Evolutionary conservation across 768 basidiomycete genomes (phyloP).

Genomic region (Boletus sensibilis): DNA sequence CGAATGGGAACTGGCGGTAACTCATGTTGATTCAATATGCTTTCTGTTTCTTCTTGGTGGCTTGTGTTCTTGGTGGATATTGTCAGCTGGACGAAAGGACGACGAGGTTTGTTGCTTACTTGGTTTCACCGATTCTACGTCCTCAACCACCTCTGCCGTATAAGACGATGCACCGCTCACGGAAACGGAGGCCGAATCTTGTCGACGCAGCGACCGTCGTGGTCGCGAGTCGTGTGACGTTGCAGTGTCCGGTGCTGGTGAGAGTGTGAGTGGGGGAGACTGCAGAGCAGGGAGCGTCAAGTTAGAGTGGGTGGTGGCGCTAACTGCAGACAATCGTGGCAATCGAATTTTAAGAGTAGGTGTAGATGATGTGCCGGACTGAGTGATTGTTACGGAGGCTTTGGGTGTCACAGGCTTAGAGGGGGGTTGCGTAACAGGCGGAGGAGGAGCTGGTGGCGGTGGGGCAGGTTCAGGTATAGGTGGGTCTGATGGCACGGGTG

Average conservation of each 20-base stretch:
- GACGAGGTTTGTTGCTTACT: conserved; percentile 21
- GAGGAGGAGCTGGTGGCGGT: conserved; percentile 4
- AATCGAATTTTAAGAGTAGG: conserved; percentile 36
- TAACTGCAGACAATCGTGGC: conserved; percentile 33
- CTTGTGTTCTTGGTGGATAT: conserved; percentile 19
- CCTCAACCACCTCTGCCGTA: conserved; percentile 29
- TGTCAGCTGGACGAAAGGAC: background rate
- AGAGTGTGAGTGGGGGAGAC: conserved; percentile 20
- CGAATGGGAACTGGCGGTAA: background rate
- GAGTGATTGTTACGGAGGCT: conserved; percentile 36
- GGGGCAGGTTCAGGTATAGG: conserved; percentile 20
- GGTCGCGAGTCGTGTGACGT: conserved; percentile 26
- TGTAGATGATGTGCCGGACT: conserved; percentile 31
- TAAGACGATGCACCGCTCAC: conserved; percentile 34
- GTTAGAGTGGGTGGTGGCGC: conserved; percentile 24
- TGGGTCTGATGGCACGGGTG: conserved; percentile 6
- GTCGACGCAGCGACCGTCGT: conserved; percentile 29
- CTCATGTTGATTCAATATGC: conserved; percentile 19
- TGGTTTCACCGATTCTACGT: conserved; percentile 25
- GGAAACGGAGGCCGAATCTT: conserved; percentile 30
- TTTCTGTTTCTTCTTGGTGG: conserved; percentile 25
- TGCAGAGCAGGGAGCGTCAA: conserved; percentile 18
- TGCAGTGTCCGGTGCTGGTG: conserved; percentile 24
- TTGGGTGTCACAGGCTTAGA: conserved; percentile 33
- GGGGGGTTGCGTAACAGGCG: conserved; percentile 8